Evolutionary conservation across 345 rosid species (phyloP).

Genomic region (Barbarea vulgaris): DNA sequence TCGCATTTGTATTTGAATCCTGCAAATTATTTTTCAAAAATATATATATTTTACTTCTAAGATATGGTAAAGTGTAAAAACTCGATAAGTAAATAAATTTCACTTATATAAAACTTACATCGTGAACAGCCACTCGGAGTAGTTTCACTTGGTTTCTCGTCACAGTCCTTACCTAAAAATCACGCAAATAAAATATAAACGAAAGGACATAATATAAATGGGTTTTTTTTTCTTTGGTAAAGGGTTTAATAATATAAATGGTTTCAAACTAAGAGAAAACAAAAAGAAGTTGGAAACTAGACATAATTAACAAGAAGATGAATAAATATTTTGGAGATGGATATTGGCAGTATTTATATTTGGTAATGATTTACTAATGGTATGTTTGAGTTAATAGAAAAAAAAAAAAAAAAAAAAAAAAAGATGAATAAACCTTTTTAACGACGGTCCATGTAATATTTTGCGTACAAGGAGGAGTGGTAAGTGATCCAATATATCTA

Average conservation of each 20-base stretch:
- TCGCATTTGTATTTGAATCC: conserved; percentile 53
- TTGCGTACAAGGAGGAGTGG: conserved; percentile 82
- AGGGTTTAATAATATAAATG: neutral
- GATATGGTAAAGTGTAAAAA: neutral
- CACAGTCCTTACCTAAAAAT: conserved; percentile 64
- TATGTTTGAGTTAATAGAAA: neutral
- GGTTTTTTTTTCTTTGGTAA: too few species aligned
- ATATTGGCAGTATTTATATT: neutral
- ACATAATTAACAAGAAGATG: neutral
- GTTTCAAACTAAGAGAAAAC: neutral
- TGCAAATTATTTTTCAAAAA: conserved; percentile 14
- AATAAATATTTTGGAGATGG: neutral
- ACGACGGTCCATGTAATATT: conserved; percentile 72
- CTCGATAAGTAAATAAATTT: neutral
- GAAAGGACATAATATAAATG: neutral
- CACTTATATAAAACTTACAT: conserved; percentile 50
- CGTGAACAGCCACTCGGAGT: conserved; percentile 81
- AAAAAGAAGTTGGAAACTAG: neutral
- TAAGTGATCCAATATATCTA: conserved; percentile 88
- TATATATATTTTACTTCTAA: neutral
- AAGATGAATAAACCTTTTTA: conserved; percentile 47
- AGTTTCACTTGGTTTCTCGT: conserved; percentile 55
- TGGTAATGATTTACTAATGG: neutral
- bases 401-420: neutral
- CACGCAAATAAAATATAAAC: neutral